Evolutionary conservation across 108 stramenopile genomes (phyloP).

Genomic region (Schizochytrium sp.): DNA sequence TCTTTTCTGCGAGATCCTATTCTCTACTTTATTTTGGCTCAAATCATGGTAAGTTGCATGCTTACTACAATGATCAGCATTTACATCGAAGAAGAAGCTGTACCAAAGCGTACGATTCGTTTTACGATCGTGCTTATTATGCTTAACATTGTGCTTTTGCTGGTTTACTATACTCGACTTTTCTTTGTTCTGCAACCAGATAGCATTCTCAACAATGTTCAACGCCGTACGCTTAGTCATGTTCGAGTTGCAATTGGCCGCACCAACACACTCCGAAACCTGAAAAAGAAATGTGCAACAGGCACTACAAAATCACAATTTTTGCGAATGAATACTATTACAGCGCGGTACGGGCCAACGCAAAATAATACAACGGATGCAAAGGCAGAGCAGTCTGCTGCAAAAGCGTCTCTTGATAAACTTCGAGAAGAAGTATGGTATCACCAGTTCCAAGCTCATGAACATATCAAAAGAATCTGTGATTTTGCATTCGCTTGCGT

Average conservation of each 20-base stretch:
- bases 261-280: neutral
- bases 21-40: constrained; percentile 23
- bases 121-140: neutral
- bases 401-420: neutral
- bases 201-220: constrained; percentile 38
- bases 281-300: neutral
- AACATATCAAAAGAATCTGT: constrained; percentile 54
- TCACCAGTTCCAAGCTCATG: constrained; percentile 57
- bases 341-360: neutral
- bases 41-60: neutral
- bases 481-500: constrained; percentile 49
- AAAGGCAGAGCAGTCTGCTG: neutral
- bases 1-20: constrained; percentile 44
- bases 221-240: neutral
- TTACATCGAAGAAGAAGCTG: no score
- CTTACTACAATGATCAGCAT: neutral
- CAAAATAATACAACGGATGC: neutral
- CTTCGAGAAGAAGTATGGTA: constrained; percentile 11
- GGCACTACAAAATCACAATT: neutral
- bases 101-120: neutral
- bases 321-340: neutral
- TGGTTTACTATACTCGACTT: constrained; percentile 10
- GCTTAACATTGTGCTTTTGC: neutral
- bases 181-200: constrained; percentile 30
- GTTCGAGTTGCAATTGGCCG: neutral